These are phyloP conservation scores for Parachaetomium inaequale DNA, from an alignment of 495 filamentous ascomycete species.

Conservation along the genomic window DNA sequence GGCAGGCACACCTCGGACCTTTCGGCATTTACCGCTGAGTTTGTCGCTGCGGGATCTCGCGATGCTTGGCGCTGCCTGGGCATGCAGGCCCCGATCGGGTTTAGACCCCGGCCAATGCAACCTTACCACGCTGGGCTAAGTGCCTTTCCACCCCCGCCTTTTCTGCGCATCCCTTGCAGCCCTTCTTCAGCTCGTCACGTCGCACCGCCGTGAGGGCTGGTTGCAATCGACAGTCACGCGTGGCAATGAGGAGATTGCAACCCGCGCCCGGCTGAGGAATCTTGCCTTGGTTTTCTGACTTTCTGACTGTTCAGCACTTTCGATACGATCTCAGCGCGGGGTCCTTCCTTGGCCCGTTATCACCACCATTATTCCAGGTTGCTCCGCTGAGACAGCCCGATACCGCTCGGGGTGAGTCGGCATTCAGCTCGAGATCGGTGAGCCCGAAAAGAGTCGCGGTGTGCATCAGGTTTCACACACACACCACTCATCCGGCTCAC, in stretches of 20 bases:
- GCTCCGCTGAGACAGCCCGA: not conserved
- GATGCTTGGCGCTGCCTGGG: not conserved
- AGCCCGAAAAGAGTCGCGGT: not conserved
- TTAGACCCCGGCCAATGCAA: not conserved
- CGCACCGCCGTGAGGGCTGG: not conserved
- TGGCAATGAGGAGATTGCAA: constrained; percentile 9
- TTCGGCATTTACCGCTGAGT: not conserved
- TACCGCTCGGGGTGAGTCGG: not conserved
- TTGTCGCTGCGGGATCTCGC: not conserved
- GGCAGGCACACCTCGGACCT: too few relatives aligned
- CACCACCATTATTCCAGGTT: not conserved
- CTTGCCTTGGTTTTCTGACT: not conserved
- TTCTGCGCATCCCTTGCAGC: not conserved
- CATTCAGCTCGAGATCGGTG: not conserved
- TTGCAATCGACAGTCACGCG: constrained; percentile 10
- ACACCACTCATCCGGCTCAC: too few relatives aligned
- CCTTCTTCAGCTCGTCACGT: constrained; percentile 1
- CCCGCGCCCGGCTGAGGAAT: not conserved
- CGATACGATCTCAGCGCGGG: not conserved
- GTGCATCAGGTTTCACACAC: not conserved
- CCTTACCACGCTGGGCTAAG: not conserved
- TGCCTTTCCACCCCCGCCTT: not conserved
- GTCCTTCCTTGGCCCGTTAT: not conserved
- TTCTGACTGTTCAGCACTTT: not conserved
- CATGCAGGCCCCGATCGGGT: not conserved